Conservation (phyloP, 2,329 filamentous ascomycete species). For the Pseudopyrenochaeta lycopersici region DNA sequence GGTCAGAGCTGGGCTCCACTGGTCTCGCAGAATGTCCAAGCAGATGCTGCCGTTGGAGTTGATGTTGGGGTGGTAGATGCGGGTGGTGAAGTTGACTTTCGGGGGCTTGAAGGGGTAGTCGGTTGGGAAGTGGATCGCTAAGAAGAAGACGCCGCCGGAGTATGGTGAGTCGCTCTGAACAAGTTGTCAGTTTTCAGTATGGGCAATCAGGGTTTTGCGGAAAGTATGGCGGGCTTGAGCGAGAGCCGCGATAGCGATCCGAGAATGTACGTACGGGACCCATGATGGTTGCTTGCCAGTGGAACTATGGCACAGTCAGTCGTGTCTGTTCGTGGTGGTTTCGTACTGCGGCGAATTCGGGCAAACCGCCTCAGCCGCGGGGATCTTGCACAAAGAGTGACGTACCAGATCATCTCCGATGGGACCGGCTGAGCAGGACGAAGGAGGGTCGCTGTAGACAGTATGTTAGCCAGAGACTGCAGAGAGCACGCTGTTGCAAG, state of each 20-base stretch:
- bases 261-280: constrained; percentile 79
- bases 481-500: constrained; percentile 11
- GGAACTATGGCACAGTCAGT: constrained; percentile 72
- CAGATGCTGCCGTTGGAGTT: constrained; percentile 99
- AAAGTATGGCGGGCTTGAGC: constrained; percentile 11
- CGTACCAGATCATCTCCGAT: constrained; percentile 97
- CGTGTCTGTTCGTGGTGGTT: constrained; percentile 27
- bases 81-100: constrained; percentile 99
- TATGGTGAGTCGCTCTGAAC: constrained; percentile 91
- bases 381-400: constrained; percentile 41
- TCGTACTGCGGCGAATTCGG: constrained; percentile 17
- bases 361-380: constrained; percentile 42
- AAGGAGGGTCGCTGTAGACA: constrained; percentile 84
- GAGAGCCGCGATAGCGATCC: background rate
- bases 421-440: constrained; percentile 96
- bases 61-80: constrained; percentile 99
- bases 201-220: constrained; percentile 3
- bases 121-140: constrained; percentile 98
- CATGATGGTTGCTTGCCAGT: constrained; percentile 99
- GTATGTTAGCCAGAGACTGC: constrained; percentile 43
- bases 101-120: constrained; percentile 99
- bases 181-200: constrained; percentile 41
- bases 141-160: constrained; percentile 98
- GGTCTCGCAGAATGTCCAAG: constrained; percentile 96
- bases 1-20: constrained; percentile 98